Conservation (phyloP, 2,329 filamentous ascomycete species). For the Zymoseptoria tritici region DNA sequence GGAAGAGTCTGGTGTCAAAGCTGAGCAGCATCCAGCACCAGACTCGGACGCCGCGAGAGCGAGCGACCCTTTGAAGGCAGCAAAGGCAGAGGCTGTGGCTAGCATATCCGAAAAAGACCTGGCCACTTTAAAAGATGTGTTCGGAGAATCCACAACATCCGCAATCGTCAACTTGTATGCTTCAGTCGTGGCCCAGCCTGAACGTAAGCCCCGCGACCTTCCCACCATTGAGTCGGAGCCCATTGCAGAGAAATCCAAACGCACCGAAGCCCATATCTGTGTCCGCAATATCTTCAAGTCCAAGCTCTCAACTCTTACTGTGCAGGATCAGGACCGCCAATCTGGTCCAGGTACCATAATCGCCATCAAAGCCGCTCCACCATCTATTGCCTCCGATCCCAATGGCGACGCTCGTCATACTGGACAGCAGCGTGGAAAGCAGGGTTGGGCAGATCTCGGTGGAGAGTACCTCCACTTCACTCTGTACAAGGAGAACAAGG, state of each 20-base stretch:
- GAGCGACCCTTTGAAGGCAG: slow-evolving; percentile 1
- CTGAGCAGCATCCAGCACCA: not conserved
- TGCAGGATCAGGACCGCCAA: slow-evolving; percentile 51
- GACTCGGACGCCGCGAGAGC: not conserved
- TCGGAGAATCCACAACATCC: slow-evolving; percentile 45
- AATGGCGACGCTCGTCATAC: slow-evolving; percentile 10
- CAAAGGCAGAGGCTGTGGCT: slow-evolving; percentile 13
- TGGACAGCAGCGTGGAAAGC: slow-evolving; percentile 34
- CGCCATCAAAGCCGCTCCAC: slow-evolving; percentile 44
- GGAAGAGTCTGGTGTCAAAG: not conserved
- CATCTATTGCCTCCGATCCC: slow-evolving; percentile 20
- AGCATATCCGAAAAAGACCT: slow-evolving; percentile 33
- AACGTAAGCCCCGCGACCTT: slow-evolving; percentile 50
- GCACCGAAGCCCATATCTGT: slow-evolving; percentile 56
- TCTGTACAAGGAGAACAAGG: slow-evolving; percentile 92
- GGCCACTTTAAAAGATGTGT: slow-evolving; percentile 36
- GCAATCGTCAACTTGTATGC: slow-evolving; percentile 50
- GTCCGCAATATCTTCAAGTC: slow-evolving; percentile 75
- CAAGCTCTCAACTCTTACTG: slow-evolving; percentile 68
- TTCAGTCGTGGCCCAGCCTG: slow-evolving; percentile 46
- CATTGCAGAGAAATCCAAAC: slow-evolving; percentile 53
- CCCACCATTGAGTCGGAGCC: slow-evolving; percentile 46
- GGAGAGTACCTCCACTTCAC: slow-evolving; percentile 85
- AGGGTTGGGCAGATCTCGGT: slow-evolving; percentile 58
- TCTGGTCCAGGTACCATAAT: slow-evolving; percentile 53